Evolutionary conservation across 345 rosid species (phyloP), one percentile per base, ranked within the genome.

Genomic region (Streptanthus diversifolius): DNA sequence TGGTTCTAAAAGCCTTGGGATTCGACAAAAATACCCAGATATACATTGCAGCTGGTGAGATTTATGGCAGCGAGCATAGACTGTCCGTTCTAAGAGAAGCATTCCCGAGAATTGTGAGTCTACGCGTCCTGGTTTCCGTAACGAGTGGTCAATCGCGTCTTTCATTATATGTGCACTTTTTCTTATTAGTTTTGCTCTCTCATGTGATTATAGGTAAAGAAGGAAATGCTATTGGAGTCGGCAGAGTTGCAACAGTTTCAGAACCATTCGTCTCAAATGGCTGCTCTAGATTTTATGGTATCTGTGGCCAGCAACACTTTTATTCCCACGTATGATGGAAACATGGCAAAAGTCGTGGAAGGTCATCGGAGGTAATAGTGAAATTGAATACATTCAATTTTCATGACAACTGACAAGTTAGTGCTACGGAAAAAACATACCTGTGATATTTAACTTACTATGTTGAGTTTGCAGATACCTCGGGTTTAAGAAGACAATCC

Each of bases 251-350:
- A 83, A 68, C 93, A 81, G 71, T 95, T 91, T 78, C 93, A 90
- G 79, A 91, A 95, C 77, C 99, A 95, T 86, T 91, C 97, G 15
- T 91, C 97, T 61, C 99, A 95, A 82, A 95, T 95, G 99, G 99
- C 97, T 39, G 99, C 99, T 62, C 79, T 95, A 54, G 99, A 95
- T 83, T 95, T 90, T 64, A 88, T 91, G 86, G 99, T 95, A 59
- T 91, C 95, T 10, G 77, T 88, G 47, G 96, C 97, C 71, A 95
- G 99, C 82, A 59, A 86, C 73, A 88, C 92, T 43, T 95, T 95
- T 80, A 74, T 95, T 54, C 99, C 97, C 12, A 91, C 99, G 19
- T 90, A 91, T 70, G 91, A 95, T 58, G 99, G 99, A 43, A 95
- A 95, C 83, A 91, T 95, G 99, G 99, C 99, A 71, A 95, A 88